Evolutionary conservation across 805 yeast species (phyloP), one percentile per base, ranked within the genome.

Genomic region (Komagataella pastoris): DNA sequence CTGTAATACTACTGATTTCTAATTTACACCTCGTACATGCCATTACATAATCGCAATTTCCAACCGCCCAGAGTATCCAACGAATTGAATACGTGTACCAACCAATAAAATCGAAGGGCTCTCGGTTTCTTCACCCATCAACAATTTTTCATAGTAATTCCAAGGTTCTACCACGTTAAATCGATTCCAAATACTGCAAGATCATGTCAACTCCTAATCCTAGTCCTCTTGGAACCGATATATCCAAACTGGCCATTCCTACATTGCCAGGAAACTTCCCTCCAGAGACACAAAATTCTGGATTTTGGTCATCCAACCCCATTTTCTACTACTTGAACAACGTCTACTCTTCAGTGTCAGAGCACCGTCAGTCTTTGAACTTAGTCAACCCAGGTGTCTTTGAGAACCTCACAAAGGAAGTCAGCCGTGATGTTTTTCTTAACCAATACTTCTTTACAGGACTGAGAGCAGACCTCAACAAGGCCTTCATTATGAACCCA

Each of bases 361-460:
- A 81, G 59, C 95, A 89, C 68, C 82, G 98, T 67, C 75, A 79
- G 55, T 80, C 91, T 6, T 75, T 90, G 58, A 88, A 89, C 53
- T 80, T 93, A 66, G 71, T 79, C 60, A 88, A 89, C 72, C 99
- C 99, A 53, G 98, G 98, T 59, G 85, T 96, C 57, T 80, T 88
- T 67, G 98, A 90, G 74, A 88, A 88, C 73, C 74, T 91, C 67
- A 84, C 83, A 73, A 87, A 88, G 72, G 99, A 93, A 72, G 97
- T 89, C 54, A 74, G 90, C 56, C 84, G 90, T 70, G 98, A 91
- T 65, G 97, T 91, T 36, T 88, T 93, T 65, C 76, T 89, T 61
- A 81, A 79, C 64, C 95, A 89, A 65, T 86, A 87, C 73, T 82
- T 84, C 69, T 91, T 91, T 77, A 84, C 96, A 45, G 99, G 99